Percentiles rank a stretch among this genome's conserved stretches.
Conservation (phyloP, 2,329 filamentous ascomycete species). For the Cyclaneusma minus region DNA sequence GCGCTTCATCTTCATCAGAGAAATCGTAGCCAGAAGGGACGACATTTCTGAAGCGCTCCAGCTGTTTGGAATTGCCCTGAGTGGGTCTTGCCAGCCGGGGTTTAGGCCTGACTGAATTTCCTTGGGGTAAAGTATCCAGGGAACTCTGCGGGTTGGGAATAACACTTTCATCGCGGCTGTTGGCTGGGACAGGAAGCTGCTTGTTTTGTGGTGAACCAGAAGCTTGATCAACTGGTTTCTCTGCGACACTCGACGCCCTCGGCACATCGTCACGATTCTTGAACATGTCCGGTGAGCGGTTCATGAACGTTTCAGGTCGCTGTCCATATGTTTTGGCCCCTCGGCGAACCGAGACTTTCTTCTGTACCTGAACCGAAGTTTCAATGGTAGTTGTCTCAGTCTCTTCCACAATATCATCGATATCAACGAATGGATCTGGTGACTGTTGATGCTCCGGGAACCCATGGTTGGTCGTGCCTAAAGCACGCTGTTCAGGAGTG, state of each 20-base stretch:
- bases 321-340: too few species aligned
- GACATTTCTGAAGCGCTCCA: slow-evolving; percentile 5
- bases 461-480: too few species aligned
- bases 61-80: too few species aligned
- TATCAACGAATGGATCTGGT: too few species aligned
- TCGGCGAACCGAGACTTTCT: slow-evolving; percentile 1
- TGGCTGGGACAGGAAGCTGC: not conserved
- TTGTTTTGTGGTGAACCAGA: not conserved
- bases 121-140: slow-evolving; percentile 1
- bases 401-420: too few species aligned
- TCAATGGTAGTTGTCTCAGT: not conserved
- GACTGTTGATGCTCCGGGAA: too few species aligned
- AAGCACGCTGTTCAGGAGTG: too few species aligned
- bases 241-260: too few species aligned
- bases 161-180: not conserved
- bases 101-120: slow-evolving; percentile 3
- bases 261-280: too few species aligned
- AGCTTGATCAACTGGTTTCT: not conserved
- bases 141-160: slow-evolving; percentile 5
- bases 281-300: too few species aligned
- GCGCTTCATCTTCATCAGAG: slow-evolving; percentile 21
- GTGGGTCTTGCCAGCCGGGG: too few species aligned
- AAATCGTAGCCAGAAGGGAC: slow-evolving; percentile 17
- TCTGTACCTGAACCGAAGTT: slow-evolving; percentile 3
- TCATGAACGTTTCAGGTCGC: too few species aligned